Percentiles rank a stretch among this genome's conserved stretches.
Conservation (phyloP, 768 basidiomycete species). For the Fomitopsis pulvina region DNA sequence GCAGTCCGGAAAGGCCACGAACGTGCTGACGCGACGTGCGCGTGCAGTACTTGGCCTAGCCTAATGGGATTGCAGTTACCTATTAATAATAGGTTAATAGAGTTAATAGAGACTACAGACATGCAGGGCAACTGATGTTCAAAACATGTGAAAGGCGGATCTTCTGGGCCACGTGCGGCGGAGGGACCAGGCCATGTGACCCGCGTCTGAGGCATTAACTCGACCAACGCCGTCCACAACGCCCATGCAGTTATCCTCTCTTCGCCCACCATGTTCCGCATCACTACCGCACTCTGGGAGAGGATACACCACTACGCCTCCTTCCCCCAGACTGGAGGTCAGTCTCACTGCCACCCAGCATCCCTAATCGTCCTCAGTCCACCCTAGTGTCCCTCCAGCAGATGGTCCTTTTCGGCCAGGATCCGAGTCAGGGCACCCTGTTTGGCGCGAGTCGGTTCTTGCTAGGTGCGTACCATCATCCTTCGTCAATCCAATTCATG, state of each 20-base stretch:
- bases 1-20: constrained; percentile 6
- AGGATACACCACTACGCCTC: constrained; percentile 87
- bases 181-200: constrained; percentile 4
- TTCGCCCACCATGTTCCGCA: constrained; percentile 46
- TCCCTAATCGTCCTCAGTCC: not conserved
- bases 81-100: too few relatives aligned
- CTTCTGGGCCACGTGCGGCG: too few relatives aligned
- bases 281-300: constrained; percentile 78
- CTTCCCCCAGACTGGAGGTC: constrained; percentile 89
- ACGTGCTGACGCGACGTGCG: constrained; percentile 9
- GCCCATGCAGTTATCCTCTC: not conserved
- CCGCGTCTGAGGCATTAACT: not conserved
- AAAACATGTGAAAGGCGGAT: not conserved
- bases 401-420: constrained; percentile 97
- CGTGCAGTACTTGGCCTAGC: too few relatives aligned
- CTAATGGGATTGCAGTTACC: too few relatives aligned
- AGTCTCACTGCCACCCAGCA: constrained; percentile 19
- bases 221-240: not conserved
- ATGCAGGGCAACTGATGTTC: constrained; percentile 9
- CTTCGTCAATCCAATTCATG: not conserved
- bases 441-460: constrained; percentile 90
- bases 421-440: constrained; percentile 90
- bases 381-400: constrained; percentile 84
- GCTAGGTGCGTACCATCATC: constrained; percentile 43
- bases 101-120: not conserved